Percentiles rank a stretch among this genome's conserved stretches.
Conservation (phyloP, 2,329 filamentous ascomycete species). For the Blumeria hordei region DNA sequence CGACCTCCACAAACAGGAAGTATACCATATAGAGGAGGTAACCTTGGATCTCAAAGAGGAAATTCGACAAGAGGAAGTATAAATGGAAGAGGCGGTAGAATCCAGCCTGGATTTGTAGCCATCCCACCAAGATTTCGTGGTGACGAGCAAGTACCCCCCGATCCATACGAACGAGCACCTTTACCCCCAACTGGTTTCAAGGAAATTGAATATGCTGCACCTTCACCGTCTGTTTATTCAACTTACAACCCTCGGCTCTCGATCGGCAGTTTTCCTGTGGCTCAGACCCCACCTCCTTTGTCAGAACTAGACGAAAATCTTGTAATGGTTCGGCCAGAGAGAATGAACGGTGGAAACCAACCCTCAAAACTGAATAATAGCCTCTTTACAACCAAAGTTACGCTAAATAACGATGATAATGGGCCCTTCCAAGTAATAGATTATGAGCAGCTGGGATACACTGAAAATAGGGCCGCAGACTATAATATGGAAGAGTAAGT, state of each 20-base stretch:
- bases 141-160: slow-evolving; percentile 5
- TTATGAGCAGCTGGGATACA: too few species aligned
- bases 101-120: slow-evolving; percentile 17
- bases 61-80: slow-evolving; percentile 16
- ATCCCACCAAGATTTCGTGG: slow-evolving; percentile 6
- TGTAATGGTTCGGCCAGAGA: too few species aligned
- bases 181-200: slow-evolving; percentile 5
- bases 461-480: too few species aligned
- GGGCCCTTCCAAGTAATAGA: too few species aligned
- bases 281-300: slow-evolving; percentile 39
- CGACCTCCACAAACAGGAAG: slow-evolving; percentile 7
- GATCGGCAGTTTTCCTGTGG: slow-evolving; percentile 25
- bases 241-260: slow-evolving; percentile 10
- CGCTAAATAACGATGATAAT: too few species aligned
- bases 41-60: slow-evolving; percentile 5
- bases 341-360: too few species aligned
- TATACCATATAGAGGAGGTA: slow-evolving; percentile 9
- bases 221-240: slow-evolving; percentile 8
- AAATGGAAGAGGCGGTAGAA: slow-evolving; percentile 20
- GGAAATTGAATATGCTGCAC: slow-evolving; percentile 5
- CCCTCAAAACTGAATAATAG: too few species aligned
- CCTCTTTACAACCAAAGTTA: too few species aligned
- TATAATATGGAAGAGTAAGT: too few species aligned
- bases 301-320: slow-evolving; percentile 13
- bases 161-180: slow-evolving; percentile 7